phyloP scores from a whole-genome alignment of 192 early-diverging fungal species.

The Umbelopsis sp. region DNA sequence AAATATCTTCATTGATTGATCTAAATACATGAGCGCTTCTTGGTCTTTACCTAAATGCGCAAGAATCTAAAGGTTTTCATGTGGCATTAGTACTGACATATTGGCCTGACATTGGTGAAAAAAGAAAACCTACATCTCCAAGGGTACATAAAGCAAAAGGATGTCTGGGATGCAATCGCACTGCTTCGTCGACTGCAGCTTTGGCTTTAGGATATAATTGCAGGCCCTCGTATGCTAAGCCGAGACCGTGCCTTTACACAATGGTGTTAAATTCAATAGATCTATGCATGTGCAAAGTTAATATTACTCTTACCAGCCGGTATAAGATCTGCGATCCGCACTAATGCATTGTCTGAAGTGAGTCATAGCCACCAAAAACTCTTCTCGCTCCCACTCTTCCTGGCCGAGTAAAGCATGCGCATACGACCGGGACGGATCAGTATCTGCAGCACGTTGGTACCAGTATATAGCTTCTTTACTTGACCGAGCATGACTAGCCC shows the following conservation, averaged over 20 bases:
- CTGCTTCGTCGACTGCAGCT: constrained; percentile 28
- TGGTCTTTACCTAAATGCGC: constrained; percentile 22
- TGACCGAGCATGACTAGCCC: constrained; percentile 23
- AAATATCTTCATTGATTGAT: constrained; percentile 15
- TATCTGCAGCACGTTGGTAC: constrained; percentile 33
- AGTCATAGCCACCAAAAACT: constrained; percentile 30
- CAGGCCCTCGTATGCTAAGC: constrained; percentile 28
- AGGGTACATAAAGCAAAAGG: constrained; percentile 32
- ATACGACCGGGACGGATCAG: constrained; percentile 28
- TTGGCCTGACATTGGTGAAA: not conserved
- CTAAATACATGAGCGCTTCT: constrained; percentile 7
- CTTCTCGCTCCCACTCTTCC: constrained; percentile 37
- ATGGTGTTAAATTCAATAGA: not conserved
- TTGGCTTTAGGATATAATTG: constrained; percentile 22
- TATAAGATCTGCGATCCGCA: constrained; percentile 29
- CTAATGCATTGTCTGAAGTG: constrained; percentile 33
- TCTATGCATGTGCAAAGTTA: no score
- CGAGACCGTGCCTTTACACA: constrained; percentile 29
- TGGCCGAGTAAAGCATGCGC: constrained; percentile 31
- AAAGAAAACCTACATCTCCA: constrained; percentile 23
- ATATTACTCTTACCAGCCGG: constrained; percentile 28
- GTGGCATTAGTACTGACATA: not conserved
- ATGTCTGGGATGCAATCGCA: constrained; percentile 31
- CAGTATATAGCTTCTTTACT: constrained; percentile 32
- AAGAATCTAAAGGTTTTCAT: not conserved